Percentiles rank a stretch among this genome's conserved stretches.
phyloP scores from a whole-genome alignment of 352 stramenopile genomes.

The Phytophthora pseudosyringae region DNA sequence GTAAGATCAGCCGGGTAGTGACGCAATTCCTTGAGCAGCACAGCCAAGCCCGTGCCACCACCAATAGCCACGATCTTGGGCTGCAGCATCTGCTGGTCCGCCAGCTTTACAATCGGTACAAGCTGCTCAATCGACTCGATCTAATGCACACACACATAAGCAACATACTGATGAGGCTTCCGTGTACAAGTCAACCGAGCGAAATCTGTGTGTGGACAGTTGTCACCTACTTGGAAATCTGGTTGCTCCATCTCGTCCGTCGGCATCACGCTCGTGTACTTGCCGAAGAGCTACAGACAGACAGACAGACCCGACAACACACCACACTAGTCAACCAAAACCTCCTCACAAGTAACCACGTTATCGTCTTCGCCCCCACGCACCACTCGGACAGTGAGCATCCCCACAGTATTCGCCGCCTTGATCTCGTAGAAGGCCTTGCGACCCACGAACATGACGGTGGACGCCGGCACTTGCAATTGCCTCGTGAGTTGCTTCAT shows the following conservation, averaged over 20 bases:
- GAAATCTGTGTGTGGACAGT: neutral
- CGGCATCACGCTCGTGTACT: slow-evolving; percentile 86
- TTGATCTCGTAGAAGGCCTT: slow-evolving; percentile 91
- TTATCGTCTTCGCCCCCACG: slow-evolving; percentile 9
- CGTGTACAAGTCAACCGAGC: neutral
- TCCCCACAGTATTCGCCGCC: slow-evolving; percentile 76
- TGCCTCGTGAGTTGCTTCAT: slow-evolving; percentile 77
- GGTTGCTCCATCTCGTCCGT: slow-evolving; percentile 85
- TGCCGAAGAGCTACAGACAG: slow-evolving; percentile 70
- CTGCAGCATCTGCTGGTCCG: slow-evolving; percentile 78
- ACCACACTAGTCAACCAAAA: slow-evolving; percentile 6
- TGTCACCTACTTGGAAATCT: slow-evolving; percentile 65
- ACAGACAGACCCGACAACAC: neutral
- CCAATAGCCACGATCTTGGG: slow-evolving; percentile 88
- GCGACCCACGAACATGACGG: slow-evolving; percentile 82
- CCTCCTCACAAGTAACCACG: neutral
- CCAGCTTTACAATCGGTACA: slow-evolving; percentile 73
- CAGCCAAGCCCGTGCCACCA: slow-evolving; percentile 79
- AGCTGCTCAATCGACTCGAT: slow-evolving; percentile 84
- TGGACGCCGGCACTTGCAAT: slow-evolving; percentile 71
- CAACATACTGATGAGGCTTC: neutral
- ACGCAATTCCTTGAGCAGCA: slow-evolving; percentile 85
- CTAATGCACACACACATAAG: slow-evolving; percentile 25
- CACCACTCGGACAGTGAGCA: slow-evolving; percentile 84
- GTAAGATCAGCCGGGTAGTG: slow-evolving; percentile 87